Evolutionary conservation across 768 basidiomycete species (phyloP).

Genomic region (Leccinum variicolor): DNA sequence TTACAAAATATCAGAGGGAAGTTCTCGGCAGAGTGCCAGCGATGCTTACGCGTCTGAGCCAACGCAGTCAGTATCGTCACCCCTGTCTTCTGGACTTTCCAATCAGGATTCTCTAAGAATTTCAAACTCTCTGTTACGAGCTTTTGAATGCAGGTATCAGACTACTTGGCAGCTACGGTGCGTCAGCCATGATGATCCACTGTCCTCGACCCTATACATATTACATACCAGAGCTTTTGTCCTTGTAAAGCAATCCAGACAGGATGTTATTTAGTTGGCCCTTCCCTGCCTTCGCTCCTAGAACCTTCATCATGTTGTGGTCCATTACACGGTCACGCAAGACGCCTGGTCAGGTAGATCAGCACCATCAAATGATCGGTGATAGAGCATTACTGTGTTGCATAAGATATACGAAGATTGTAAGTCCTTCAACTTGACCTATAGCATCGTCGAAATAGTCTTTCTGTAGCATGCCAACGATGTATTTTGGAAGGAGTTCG

Average conservation of each 20-base stretch:
- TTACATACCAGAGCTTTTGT: slow-evolving; percentile 11
- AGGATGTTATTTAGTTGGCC: slow-evolving; percentile 14
- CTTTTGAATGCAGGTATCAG: not conserved
- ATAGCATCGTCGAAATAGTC: slow-evolving; percentile 27
- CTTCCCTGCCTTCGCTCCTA: slow-evolving; percentile 12
- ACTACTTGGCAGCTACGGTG: not conserved
- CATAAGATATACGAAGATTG: slow-evolving; percentile 21
- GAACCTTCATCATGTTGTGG: slow-evolving; percentile 15
- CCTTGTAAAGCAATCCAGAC: slow-evolving; percentile 21
- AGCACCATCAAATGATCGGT: not conserved
- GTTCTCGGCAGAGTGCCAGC: not conserved
- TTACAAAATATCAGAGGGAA: not conserved
- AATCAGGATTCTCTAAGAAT: not conserved
- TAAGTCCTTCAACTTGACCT: slow-evolving; percentile 20
- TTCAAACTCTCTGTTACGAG: slow-evolving; percentile 14
- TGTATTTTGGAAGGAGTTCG: slow-evolving; percentile 3
- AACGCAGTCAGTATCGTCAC: slow-evolving; percentile 21
- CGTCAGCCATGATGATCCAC: not conserved
- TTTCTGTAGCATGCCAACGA: slow-evolving; percentile 19
- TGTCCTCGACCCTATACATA: not conserved
- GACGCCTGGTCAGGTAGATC: slow-evolving; percentile 6
- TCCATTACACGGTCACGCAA: slow-evolving; percentile 10
- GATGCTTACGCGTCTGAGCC: slow-evolving; percentile 16
- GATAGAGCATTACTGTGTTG: slow-evolving; percentile 10
- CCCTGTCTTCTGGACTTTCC: slow-evolving; percentile 23